A percentile compares a stretch with the other conserved stretches of the same genome.
These are phyloP conservation scores for Backusella macrospora DNA, from an alignment of 192 early-diverging fungal genomes.

Conservation along the genomic window DNA sequence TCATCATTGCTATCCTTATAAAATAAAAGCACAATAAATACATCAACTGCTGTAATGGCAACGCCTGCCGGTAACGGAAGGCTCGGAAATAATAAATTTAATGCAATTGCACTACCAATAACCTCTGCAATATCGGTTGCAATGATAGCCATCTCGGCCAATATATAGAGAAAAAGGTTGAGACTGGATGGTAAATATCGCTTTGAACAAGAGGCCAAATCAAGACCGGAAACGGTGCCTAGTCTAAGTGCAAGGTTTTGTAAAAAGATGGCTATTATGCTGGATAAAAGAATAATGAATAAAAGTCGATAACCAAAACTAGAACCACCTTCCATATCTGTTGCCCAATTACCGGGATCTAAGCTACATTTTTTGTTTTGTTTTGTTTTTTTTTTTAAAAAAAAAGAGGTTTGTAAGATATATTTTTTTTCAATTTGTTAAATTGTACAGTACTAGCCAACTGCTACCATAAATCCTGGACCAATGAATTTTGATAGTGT, in stretches of 20 bases:
- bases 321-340: constrained; percentile 77
- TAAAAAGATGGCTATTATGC: constrained; percentile 73
- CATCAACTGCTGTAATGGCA: constrained; percentile 72
- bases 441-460: constrained; percentile 31
- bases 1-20: constrained; percentile 56
- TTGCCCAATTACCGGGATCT: constrained; percentile 91
- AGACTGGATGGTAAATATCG: constrained; percentile 56
- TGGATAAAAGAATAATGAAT: constrained; percentile 75
- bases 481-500: constrained; percentile 31
- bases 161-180: constrained; percentile 67
- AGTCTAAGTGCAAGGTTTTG: constrained; percentile 79
- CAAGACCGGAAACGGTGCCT: constrained; percentile 72
- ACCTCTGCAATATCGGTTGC: constrained; percentile 85
- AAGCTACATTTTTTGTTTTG: constrained; percentile 38
- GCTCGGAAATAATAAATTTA: constrained; percentile 71
- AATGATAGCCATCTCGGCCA: constrained; percentile 79
- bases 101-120: constrained; percentile 69
- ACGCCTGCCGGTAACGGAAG: constrained; percentile 74
- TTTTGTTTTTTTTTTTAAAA: neutral
- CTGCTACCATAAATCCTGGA: constrained; percentile 39
- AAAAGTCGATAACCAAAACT: constrained; percentile 73
- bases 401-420: neutral
- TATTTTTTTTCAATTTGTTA: neutral
- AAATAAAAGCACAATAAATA: constrained; percentile 66
- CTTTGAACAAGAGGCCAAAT: constrained; percentile 73